Base-by-base conservation (phyloP, 2,329 filamentous ascomycete genomes). In the Exserohilum turcica region DNA sequence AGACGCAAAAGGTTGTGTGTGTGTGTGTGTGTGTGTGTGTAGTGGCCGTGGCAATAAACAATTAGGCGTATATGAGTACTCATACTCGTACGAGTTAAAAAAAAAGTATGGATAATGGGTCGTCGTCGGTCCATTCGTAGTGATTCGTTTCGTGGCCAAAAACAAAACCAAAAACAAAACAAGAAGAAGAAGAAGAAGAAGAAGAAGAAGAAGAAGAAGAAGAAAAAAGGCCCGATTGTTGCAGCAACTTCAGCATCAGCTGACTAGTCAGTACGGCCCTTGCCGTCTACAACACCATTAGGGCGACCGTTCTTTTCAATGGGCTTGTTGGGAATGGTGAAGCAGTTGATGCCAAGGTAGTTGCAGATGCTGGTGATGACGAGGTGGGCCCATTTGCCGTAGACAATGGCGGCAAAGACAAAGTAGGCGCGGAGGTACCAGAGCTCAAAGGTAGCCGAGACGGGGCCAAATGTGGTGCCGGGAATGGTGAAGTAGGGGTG, bases 331-430 rank as follows among this genome's bases (percentile, higher is more conserved):
- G 78, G 77, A 56, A 99, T 97, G 0, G 92, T 97, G 61, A 99
- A 78, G 68, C 93, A 96, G 70, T 93, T 94, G 80, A 99, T 99
- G 57, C 91, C 92, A 19, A 99, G 79, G 76, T 90, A 97, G 48
- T 87, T 83, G 78, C 94, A 97, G 66, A 99, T 97, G 71, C 89
- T 90, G 58, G 87, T 89, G 67, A 96, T 91, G 42, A 97, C 92
- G 36, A 96, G 80, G 66, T 89, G 88, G 0, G 94, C 94, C 94
- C 94, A 99, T 63, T 89, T 86, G 74, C 90, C 92, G 76, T 99
- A 99, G 3, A 91, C 89, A n/a, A 92, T 78, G 39, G 87, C 78
- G 1, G 92, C 87, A 72, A 97, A 94, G 43, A 90, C 67, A 57
- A 97, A 88, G 77, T 96, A 97, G 0, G 80, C 85, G 66, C 90